phyloP scores from a whole-genome alignment of 1,139 yeast species.

The Candida sanyaensis region DNA sequence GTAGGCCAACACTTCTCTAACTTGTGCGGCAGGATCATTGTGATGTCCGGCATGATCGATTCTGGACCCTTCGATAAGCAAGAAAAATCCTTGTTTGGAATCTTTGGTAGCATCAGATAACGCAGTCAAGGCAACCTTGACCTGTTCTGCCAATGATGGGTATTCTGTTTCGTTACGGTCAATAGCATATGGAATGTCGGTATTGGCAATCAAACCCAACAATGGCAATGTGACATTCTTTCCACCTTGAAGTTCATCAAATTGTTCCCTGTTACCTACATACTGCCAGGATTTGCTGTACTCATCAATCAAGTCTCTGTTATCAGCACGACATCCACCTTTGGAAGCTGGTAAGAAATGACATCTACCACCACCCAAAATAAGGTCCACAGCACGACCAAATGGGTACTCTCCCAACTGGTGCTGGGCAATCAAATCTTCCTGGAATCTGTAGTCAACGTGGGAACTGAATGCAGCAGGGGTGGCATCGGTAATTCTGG shows the following conservation, averaged over 20 bases:
- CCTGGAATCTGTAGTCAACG: constrained; percentile 69
- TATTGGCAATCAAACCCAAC: constrained; percentile 66
- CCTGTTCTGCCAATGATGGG: constrained; percentile 77
- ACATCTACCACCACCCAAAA: constrained; percentile 90
- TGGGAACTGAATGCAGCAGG: constrained; percentile 89
- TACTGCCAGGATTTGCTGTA: constrained; percentile 63
- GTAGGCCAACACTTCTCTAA: constrained; percentile 53
- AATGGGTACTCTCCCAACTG: constrained; percentile 74
- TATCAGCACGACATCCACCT: constrained; percentile 73
- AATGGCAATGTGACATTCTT: constrained; percentile 68
- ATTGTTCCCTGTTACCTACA: constrained; percentile 56
- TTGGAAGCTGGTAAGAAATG: constrained; percentile 55
- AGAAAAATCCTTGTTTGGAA: constrained; percentile 72
- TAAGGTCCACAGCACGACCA: constrained; percentile 74
- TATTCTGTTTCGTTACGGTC: constrained; percentile 59
- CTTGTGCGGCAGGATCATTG: constrained; percentile 63
- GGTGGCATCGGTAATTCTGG: constrained; percentile 72
- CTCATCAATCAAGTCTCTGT: constrained; percentile 59
- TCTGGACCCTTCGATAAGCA: constrained; percentile 83
- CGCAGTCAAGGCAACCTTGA: constrained; percentile 67
- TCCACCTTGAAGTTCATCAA: constrained; percentile 53
- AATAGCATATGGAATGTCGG: constrained; percentile 77
- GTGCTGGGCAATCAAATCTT: constrained; percentile 82
- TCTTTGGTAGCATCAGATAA: constrained; percentile 35
- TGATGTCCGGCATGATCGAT: constrained; percentile 79